Conservation (phyloP, 352 stramenopile species). For the Globisporangium mamillatum region DNA sequence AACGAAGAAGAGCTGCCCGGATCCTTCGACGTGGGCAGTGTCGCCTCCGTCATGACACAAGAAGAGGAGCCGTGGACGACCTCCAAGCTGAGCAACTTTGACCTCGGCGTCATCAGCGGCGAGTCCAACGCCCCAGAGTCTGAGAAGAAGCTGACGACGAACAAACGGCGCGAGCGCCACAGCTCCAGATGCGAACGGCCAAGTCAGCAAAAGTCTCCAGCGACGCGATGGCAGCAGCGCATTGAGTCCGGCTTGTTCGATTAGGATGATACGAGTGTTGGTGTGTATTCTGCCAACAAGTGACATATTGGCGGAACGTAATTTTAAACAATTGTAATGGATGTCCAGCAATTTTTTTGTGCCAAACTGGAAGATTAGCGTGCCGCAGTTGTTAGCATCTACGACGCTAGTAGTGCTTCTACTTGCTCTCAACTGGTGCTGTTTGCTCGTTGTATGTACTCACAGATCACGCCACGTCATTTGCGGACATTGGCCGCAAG, state of each 20-base stretch:
- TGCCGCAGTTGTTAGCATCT: neutral
- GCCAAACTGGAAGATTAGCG: neutral
- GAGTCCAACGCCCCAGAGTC: neutral
- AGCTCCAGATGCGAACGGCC: neutral
- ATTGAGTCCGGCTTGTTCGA: neutral
- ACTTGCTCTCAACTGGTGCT: no score
- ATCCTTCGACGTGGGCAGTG: neutral
- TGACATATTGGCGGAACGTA: neutral
- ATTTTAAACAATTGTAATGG: neutral
- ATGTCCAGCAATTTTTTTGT: neutral
- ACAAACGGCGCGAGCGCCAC: neutral
- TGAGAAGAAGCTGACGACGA: neutral
- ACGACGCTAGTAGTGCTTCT: no score
- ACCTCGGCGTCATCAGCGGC: slow-evolving; percentile 1
- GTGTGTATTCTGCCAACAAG: neutral
- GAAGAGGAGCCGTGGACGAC: slow-evolving; percentile 6
- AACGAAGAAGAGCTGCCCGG: neutral
- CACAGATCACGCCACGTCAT: no score
- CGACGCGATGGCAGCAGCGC: slow-evolving; percentile 7
- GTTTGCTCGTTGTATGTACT: no score
- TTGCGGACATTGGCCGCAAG: neutral
- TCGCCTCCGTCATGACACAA: neutral
- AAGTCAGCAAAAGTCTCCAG: neutral
- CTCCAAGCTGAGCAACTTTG: slow-evolving; percentile 12
- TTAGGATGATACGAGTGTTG: neutral